Evolutionary conservation across 306 rosid genomes (phyloP).

Genomic region (Ormosia semicastrata): DNA sequence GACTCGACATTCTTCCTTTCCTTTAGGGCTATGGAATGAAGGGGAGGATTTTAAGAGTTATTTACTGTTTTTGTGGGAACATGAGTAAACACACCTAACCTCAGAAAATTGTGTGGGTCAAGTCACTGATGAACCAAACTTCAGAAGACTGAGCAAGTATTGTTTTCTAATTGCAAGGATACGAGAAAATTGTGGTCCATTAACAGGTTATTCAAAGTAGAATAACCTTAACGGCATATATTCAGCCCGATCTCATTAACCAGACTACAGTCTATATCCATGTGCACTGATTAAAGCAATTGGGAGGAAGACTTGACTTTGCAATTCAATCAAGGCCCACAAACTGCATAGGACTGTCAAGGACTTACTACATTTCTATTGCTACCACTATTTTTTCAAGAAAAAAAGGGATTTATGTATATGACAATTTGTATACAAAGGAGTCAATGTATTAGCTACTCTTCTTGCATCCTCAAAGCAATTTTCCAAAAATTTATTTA

Average conservation of each 20-base stretch:
- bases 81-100: neutral
- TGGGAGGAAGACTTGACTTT: neutral
- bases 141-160: neutral
- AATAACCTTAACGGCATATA: neutral
- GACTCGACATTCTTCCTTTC: neutral
- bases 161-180: neutral
- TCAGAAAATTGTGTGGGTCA: neutral
- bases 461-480: neutral
- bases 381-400: neutral
- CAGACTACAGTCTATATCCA: neutral
- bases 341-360: neutral
- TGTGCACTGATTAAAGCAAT: neutral
- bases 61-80: neutral
- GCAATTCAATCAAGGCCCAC: neutral
- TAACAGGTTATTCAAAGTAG: neutral
- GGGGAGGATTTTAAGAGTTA: neutral
- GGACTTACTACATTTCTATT: neutral
- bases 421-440: neutral
- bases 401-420: neutral
- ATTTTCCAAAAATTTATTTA: neutral
- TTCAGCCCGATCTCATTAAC: neutral
- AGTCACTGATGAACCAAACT: neutral
- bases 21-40: neutral
- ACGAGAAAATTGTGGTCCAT: conserved; percentile 8
- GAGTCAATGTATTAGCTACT: neutral